Evolutionary conservation across 108 stramenopile species (phyloP).

Genomic region (Cyclostephanos invisitatus): DNA sequence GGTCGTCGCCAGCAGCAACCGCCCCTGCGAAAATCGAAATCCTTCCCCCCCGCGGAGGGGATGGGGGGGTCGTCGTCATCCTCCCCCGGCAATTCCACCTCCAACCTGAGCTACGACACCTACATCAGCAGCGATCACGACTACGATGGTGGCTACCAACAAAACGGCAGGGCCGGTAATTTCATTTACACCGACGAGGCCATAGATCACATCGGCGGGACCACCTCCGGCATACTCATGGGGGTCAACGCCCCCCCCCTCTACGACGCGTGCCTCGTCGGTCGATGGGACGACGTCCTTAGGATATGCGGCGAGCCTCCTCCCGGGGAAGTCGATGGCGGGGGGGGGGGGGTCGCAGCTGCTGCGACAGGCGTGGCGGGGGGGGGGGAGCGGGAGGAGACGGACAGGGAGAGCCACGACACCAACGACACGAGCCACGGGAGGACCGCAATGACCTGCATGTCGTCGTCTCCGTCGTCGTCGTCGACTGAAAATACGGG

Average conservation of each 20-base stretch:
- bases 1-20: no score
- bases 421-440: no score
- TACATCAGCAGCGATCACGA: neutral
- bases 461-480: no score
- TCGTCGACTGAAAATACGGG: no score
- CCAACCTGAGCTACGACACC: neutral
- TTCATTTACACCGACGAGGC: neutral
- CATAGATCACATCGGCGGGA: neutral
- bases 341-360: neutral
- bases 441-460: neutral
- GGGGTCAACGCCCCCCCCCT: slow-evolving; percentile 50
- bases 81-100: neutral
- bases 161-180: neutral
- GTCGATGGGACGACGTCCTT: slow-evolving; percentile 46
- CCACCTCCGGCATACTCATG: slow-evolving; percentile 42
- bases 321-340: neutral
- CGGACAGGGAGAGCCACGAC: slow-evolving; percentile 4
- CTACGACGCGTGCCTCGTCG: slow-evolving; percentile 53
- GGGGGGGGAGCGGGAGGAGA: neutral
- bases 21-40: no score
- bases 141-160: neutral
- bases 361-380: no score
- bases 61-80: neutral
- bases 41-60: no score
- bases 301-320: slow-evolving; percentile 24